Base-by-base conservation (phyloP, 2,329 filamentous ascomycete species). In the Cercospora berteroae region DNA sequence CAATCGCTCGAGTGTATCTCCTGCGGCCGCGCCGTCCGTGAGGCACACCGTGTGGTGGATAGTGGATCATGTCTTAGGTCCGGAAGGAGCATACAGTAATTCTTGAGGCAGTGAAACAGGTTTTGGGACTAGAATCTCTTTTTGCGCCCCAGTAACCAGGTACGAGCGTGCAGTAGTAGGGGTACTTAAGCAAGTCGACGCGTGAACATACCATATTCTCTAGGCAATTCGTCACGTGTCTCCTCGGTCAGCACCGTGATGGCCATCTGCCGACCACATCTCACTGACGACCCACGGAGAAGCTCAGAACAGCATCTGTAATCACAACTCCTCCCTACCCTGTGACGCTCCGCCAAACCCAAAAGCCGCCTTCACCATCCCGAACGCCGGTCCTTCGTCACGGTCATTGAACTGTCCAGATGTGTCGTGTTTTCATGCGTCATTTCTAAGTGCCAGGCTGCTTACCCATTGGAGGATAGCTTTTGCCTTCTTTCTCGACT, bases 391-490 rank as follows among this genome's bases (percentile, higher is more conserved):
- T 63, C 75, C 75, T 76, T 72, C 62, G 65, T 58, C 23, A 64
- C 61, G 16, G 31, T 67, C 66, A 67, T 59, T 57, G 48, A 44
- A 52, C 56, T 64, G 36, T 57, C 57, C 57, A 52, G 29, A 4
- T 61, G 25, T 42, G 36, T 25, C 33, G 31, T 10, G 29, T 10
- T 9, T 18, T 64, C 31, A 33, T 7, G 27, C 12, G 33, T 36
- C n/a, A 31, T 62, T 36, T 23, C 36, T 31, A 67, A 16, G 31
- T 42, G 27, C 62, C 69, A 57, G 71, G 73, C 62, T 71, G 64
- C 72, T 71, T 69, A 71, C 74, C 88, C 84, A 86, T 89, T 29
- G 89, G 88, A 67, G 89, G 89, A 74, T 90, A 91, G 74, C 84
- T 74, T 74, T 85, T 86, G 56, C 87, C 88, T 64, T 86, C 84